phyloP scores from a whole-genome alignment of 768 basidiomycete species.

The Mycena metata region DNA sequence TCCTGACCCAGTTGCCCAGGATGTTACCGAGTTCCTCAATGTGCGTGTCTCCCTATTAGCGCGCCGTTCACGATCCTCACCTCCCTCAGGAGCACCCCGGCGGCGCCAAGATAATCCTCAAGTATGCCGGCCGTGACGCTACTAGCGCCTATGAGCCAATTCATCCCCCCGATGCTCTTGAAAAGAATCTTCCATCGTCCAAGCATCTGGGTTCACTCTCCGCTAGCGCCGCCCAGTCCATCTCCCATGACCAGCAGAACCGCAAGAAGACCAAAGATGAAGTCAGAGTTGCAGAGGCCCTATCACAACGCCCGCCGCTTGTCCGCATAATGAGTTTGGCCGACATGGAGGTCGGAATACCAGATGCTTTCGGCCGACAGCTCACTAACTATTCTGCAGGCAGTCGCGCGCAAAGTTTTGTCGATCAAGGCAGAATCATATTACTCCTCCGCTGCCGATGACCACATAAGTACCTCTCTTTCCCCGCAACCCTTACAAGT shows the following conservation, averaged over 20 bases:
- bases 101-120: slow-evolving; percentile 84
- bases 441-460: slow-evolving; percentile 90
- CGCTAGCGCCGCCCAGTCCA: slow-evolving; percentile 53
- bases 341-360: slow-evolving; percentile 80
- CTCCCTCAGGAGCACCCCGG: slow-evolving; percentile 78
- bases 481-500: background rate
- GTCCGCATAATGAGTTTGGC: slow-evolving; percentile 77
- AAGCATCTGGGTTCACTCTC: slow-evolving; percentile 82
- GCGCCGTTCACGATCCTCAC: slow-evolving; percentile 4
- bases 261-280: slow-evolving; percentile 77
- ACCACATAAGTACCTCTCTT: slow-evolving; percentile 77
- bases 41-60: slow-evolving; percentile 51
- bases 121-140: slow-evolving; percentile 88
- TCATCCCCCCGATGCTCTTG: slow-evolving; percentile 86
- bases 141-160: slow-evolving; percentile 83
- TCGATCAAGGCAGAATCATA: slow-evolving; percentile 84
- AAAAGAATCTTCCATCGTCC: slow-evolving; percentile 74
- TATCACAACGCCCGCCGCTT: slow-evolving; percentile 73
- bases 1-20: slow-evolving; percentile 43
- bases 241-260: slow-evolving; percentile 54
- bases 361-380: background rate
- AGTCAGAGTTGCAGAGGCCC: slow-evolving; percentile 73
- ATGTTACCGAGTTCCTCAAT: slow-evolving; percentile 83
- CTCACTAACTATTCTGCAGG: slow-evolving; percentile 52
- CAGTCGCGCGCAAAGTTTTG: slow-evolving; percentile 79